Conservation (phyloP, 257 asterid species). For the Mitragyna speciosa region DNA sequence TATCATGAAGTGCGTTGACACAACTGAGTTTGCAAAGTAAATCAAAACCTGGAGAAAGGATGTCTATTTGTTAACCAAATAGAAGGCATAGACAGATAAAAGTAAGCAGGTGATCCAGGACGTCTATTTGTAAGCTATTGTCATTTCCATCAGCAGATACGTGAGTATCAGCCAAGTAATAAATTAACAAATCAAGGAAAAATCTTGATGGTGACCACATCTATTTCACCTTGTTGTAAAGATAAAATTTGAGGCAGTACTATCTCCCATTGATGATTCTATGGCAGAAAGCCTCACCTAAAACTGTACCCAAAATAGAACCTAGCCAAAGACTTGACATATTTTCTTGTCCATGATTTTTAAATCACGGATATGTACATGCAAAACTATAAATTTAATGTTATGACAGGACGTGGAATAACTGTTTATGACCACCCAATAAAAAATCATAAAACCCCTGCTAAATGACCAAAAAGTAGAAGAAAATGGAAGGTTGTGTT, state of each 20-base stretch:
- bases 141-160: background rate
- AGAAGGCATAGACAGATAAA: background rate
- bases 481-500: background rate
- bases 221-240: background rate
- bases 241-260: background rate
- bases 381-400: background rate
- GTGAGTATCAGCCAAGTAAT: background rate
- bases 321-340: no score
- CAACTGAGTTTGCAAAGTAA: background rate
- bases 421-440: background rate
- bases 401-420: background rate
- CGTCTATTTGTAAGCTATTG: background rate
- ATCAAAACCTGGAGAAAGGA: background rate
- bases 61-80: no score
- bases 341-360: no score
- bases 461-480: background rate
- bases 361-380: background rate
- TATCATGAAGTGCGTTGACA: background rate
- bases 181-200: background rate
- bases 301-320: background rate
- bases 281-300: slow-evolving; percentile 2
- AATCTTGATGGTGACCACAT: background rate
- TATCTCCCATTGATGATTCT: background rate
- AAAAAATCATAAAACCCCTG: background rate
- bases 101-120: background rate